Evolutionary conservation across 2,329 filamentous ascomycete species (phyloP).

Genomic region (Penicillium sp.): DNA sequence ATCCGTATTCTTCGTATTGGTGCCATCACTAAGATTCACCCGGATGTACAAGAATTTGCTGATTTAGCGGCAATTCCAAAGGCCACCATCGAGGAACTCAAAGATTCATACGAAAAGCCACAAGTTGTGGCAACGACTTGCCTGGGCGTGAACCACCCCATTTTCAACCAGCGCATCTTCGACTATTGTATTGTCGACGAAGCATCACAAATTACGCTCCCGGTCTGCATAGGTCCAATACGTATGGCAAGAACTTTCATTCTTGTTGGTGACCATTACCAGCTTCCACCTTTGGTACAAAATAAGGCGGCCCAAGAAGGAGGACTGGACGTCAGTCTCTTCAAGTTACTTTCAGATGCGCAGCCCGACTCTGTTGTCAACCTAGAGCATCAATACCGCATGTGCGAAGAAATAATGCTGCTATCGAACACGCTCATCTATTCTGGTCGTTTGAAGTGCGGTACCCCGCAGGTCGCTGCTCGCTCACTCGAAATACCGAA

Average conservation of each 20-base stretch:
- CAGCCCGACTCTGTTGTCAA: slow-evolving; percentile 89
- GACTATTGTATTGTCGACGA: slow-evolving; percentile 99
- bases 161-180: slow-evolving; percentile 88
- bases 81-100: slow-evolving; percentile 79
- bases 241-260: slow-evolving; percentile 92
- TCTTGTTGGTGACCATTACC: slow-evolving; percentile 94
- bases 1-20: slow-evolving; percentile 85
- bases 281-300: slow-evolving; percentile 90
- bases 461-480: slow-evolving; percentile 73
- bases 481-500: slow-evolving; percentile 71
- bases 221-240: slow-evolving; percentile 91
- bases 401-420: slow-evolving; percentile 96
- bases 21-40: slow-evolving; percentile 81
- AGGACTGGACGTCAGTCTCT: slow-evolving; percentile 88
- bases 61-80: slow-evolving; percentile 75
- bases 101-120: slow-evolving; percentile 79
- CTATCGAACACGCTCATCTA: slow-evolving; percentile 94
- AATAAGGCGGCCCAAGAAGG: slow-evolving; percentile 85
- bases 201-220: slow-evolving; percentile 94
- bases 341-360: slow-evolving; percentile 87
- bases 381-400: slow-evolving; percentile 94
- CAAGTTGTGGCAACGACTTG: slow-evolving; percentile 95
- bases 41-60: slow-evolving; percentile 83
- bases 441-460: slow-evolving; percentile 85
- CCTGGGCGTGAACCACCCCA: slow-evolving; percentile 82